phyloP scores from a whole-genome alignment of 73 alveolate species.

The Tetrahymena elliotti region DNA sequence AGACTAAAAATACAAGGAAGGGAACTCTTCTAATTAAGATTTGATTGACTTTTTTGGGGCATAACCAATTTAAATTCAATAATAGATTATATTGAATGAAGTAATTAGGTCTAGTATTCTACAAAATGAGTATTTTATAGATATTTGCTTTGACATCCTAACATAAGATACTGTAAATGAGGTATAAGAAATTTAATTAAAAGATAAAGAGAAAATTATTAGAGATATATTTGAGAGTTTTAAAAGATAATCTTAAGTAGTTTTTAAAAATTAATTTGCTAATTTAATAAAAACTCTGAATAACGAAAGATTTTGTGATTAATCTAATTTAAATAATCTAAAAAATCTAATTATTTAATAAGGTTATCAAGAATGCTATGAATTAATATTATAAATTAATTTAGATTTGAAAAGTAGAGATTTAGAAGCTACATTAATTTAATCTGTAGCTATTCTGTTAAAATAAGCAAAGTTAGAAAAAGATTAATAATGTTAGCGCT shows the following conservation, averaged over 20 bases:
- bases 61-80: neutral
- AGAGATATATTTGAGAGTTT: neutral
- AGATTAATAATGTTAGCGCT: neutral
- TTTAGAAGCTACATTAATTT: neutral
- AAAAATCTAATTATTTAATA: no score
- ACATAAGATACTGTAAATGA: neutral
- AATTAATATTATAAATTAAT: no score
- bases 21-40: neutral
- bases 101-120: neutral
- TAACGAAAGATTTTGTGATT: neutral
- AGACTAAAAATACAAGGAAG: neutral
- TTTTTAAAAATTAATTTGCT: no score
- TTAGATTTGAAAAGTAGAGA: no score
- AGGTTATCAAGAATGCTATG: neutral
- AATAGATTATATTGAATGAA: neutral
- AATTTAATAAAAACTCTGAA: neutral
- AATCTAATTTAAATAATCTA: neutral
- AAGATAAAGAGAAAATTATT: neutral
- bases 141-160: neutral
- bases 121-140: neutral
- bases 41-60: neutral
- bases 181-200: neutral
- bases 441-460: neutral
- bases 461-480: neutral
- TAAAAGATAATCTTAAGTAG: neutral